Evolutionary conservation across 441 rosid genomes (phyloP).

Genomic region (Melastoma candidum): DNA sequence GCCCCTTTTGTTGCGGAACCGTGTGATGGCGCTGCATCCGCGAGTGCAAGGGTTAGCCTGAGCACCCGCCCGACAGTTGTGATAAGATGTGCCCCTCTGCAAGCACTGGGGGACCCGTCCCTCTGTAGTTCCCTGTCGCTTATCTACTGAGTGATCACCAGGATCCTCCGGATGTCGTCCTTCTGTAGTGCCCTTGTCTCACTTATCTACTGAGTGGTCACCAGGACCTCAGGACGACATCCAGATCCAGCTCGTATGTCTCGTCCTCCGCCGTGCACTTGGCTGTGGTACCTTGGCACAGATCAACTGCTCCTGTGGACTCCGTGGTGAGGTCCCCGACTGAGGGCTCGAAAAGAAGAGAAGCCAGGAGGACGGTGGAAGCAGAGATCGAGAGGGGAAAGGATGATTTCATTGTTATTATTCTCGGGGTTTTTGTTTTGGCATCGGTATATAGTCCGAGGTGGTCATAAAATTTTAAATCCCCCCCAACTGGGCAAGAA

Average conservation of each 20-base stretch:
- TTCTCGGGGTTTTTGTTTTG: no score
- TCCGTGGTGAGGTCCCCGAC: no score
- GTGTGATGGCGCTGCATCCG: conserved; percentile 44
- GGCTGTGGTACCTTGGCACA: not conserved
- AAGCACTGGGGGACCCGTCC: conserved; percentile 8
- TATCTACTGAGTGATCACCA: conserved; percentile 7
- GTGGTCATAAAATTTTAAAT: no score
- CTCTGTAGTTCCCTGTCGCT: conserved; percentile 9
- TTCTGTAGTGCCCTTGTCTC: conserved; percentile 5
- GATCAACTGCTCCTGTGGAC: not conserved
- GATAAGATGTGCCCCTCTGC: conserved; percentile 49
- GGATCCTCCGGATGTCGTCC: conserved; percentile 7
- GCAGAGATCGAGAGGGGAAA: no score
- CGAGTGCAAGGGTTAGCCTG: conserved; percentile 47
- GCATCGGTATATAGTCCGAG: no score
- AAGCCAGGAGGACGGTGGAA: no score
- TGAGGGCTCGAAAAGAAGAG: not conserved
- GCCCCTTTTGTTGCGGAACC: conserved; percentile 25
- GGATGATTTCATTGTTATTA: no score
- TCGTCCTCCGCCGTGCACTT: conserved; percentile 11
- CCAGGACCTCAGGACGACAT: conserved; percentile 15
- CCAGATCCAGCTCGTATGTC: conserved; percentile 26
- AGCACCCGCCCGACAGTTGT: conserved; percentile 47
- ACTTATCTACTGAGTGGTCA: not conserved
- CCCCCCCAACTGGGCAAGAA: no score